phyloP scores from a whole-genome alignment of 2,329 filamentous ascomycete genomes.

The Hypoxylon sp. region DNA sequence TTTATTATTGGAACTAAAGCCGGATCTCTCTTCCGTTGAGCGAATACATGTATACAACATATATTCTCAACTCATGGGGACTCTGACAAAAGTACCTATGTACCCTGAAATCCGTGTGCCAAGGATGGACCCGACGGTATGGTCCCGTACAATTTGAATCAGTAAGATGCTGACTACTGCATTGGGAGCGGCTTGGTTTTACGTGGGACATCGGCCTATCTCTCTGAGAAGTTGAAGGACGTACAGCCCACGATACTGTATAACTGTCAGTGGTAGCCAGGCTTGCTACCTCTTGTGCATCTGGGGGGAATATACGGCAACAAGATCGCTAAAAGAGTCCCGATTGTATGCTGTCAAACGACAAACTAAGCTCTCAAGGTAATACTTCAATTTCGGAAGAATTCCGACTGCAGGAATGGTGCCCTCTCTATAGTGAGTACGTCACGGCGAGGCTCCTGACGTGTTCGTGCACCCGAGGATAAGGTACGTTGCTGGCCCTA shows the following conservation, averaged over 20 bases:
- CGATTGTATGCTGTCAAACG: not conserved
- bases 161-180: too few species aligned
- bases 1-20: too few species aligned
- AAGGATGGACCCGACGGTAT: too few species aligned
- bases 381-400: not conserved
- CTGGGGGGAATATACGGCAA: not conserved
- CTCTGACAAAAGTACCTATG: too few species aligned
- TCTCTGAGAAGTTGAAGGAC: not conserved
- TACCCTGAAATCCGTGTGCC: too few species aligned
- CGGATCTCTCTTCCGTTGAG: too few species aligned
- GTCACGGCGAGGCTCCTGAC: not conserved
- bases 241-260: not conserved
- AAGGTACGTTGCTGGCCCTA: not conserved
- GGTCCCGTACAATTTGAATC: too few species aligned
- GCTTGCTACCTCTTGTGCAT: not conserved
- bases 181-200: not conserved
- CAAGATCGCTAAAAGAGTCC: not conserved
- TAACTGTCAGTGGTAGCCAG: not conserved
- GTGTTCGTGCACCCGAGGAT: not conserved
- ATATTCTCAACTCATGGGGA: too few species aligned
- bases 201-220: not conserved
- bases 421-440: not conserved
- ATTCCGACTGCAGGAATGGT: not conserved
- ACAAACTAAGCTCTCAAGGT: not conserved
- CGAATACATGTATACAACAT: too few species aligned